A percentile compares a stretch with the other conserved stretches of the same genome.
These are phyloP conservation scores for Plasmodium gaboni DNA, from an alignment of 169 alveolate species.

Conservation along the genomic window DNA sequence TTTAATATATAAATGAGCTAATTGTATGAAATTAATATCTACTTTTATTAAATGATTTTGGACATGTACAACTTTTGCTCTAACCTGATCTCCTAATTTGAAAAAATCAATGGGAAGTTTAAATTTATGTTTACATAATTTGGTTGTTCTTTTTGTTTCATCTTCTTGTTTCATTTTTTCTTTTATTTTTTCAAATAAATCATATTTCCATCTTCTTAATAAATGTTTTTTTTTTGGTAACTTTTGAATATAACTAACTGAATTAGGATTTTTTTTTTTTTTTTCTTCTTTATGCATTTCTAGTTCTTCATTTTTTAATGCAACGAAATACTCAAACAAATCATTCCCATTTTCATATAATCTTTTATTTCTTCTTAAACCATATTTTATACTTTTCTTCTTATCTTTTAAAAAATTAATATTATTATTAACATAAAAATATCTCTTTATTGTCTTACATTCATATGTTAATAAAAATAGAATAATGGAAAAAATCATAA, in stretches of 20 bases:
- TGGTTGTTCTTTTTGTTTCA: slow-evolving; percentile 27
- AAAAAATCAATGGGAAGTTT: slow-evolving; percentile 70
- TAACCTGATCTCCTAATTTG: slow-evolving; percentile 39
- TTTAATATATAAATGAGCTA: slow-evolving; percentile 70
- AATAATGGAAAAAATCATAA: neutral
- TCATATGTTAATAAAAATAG: neutral
- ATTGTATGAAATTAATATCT: slow-evolving; percentile 37
- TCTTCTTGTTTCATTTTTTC: slow-evolving; percentile 60
- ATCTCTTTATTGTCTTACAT: slow-evolving; percentile 2
- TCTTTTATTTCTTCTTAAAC: slow-evolving; percentile 12
- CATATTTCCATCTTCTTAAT: slow-evolving; percentile 71
- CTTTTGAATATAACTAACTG: slow-evolving; percentile 65
- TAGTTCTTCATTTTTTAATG: slow-evolving; percentile 17
- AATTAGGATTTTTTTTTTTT: slow-evolving; percentile 29
- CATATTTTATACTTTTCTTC: neutral
- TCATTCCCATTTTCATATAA: slow-evolving; percentile 45
- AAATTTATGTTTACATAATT: slow-evolving; percentile 31
- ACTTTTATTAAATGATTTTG: slow-evolving; percentile 39
- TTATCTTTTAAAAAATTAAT: neutral
- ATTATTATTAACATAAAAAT: neutral
- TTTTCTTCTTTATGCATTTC: slow-evolving; percentile 39
- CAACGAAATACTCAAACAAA: slow-evolving; percentile 43
- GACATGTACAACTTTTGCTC: slow-evolving; percentile 30
- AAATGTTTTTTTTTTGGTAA: slow-evolving; percentile 54
- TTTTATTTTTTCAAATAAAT: slow-evolving; percentile 66